phyloP scores from a whole-genome alignment of 768 basidiomycete genomes.

The Phylloporus scabripes region DNA sequence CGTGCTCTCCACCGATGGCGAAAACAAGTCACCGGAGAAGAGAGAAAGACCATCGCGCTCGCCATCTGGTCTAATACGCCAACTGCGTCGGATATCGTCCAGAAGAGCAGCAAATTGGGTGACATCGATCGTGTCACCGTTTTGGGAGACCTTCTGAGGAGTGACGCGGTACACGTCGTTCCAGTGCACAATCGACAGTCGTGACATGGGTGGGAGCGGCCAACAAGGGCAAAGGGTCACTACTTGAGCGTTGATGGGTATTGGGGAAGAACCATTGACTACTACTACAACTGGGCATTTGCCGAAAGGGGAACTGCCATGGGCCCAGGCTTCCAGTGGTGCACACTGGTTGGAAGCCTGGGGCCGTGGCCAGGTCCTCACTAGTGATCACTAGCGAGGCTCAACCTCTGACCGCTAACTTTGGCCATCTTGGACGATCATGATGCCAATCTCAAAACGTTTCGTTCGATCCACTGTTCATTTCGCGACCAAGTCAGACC shows the following conservation, averaged over 20 bases:
- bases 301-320: too few species aligned
- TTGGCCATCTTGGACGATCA: too few species aligned
- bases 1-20: conserved; percentile 80
- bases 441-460: too few species aligned
- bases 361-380: too few species aligned
- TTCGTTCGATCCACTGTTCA: too few species aligned
- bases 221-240: neutral
- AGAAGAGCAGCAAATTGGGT: conserved; percentile 78
- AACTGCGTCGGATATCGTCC: conserved; percentile 53
- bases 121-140: conserved; percentile 70
- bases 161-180: conserved; percentile 82
- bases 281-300: too few species aligned
- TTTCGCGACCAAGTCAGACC: too few species aligned
- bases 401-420: too few species aligned
- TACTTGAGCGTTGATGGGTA: conserved; percentile 3
- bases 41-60: conserved; percentile 67
- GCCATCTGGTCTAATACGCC: conserved; percentile 46
- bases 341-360: too few species aligned
- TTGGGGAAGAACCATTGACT: too few species aligned
- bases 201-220: conserved; percentile 28
- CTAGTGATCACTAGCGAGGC: too few species aligned
- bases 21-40: conserved; percentile 88
- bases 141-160: conserved; percentile 58
- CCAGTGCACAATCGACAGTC: conserved; percentile 56
- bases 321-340: too few species aligned